phyloP scores from a whole-genome alignment of 306 rosid genomes.

The Rosa rugosa region DNA sequence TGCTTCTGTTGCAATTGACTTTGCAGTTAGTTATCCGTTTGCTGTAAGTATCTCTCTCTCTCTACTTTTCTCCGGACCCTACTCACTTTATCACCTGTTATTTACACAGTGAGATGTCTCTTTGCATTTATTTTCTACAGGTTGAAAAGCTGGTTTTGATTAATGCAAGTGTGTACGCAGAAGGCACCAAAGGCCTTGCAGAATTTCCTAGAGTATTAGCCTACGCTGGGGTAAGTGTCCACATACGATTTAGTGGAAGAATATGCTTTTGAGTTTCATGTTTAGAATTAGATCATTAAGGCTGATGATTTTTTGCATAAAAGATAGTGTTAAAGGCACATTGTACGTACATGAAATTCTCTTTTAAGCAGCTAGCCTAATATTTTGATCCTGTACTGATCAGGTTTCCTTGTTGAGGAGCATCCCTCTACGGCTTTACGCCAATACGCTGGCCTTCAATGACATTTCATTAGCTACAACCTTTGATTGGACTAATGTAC shows the following conservation, averaged over 20 bases:
- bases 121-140: conserved; percentile 24
- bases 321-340: neutral
- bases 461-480: conserved; percentile 38
- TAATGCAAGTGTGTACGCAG: conserved; percentile 44
- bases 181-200: conserved; percentile 35
- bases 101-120: neutral
- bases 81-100: neutral
- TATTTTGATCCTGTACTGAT: neutral
- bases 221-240: conserved; percentile 43
- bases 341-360: neutral
- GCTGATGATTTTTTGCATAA: neutral
- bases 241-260: neutral
- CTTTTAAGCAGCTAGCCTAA: neutral
- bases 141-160: conserved; percentile 51
- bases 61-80: neutral
- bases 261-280: neutral
- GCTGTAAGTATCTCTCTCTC: conserved; percentile 53
- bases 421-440: conserved; percentile 48
- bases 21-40: conserved; percentile 77
- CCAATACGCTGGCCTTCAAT: conserved; percentile 45
- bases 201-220: conserved; percentile 33
- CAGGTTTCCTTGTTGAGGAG: conserved; percentile 53
- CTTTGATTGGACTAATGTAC: conserved; percentile 61
- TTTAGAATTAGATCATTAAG: neutral
- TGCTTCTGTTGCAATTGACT: conserved; percentile 92